Evolutionary conservation across 768 basidiomycete genomes (phyloP).

Genomic region (Boletus fagicola): DNA sequence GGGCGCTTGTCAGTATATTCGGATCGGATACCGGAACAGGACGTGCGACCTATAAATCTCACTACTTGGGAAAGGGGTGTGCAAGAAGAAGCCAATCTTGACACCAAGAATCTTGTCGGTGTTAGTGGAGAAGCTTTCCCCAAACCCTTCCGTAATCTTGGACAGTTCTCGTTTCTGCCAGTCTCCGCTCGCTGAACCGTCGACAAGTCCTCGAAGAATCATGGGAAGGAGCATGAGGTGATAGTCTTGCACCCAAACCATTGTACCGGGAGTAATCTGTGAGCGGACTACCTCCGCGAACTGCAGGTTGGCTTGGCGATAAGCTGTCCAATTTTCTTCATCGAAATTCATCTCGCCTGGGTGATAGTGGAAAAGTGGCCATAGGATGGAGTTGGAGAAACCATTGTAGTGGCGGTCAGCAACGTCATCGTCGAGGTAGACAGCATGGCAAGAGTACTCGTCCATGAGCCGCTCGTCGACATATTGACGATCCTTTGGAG

Average conservation of each 20-base stretch:
- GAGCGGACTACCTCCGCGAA: slow-evolving; percentile 88
- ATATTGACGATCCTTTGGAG: slow-evolving; percentile 81
- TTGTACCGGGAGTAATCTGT: slow-evolving; percentile 79
- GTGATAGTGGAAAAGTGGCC: slow-evolving; percentile 99
- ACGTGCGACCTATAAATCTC: slow-evolving; percentile 89
- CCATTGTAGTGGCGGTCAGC: slow-evolving; percentile 99
- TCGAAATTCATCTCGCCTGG: slow-evolving; percentile 99
- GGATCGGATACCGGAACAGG: slow-evolving; percentile 16
- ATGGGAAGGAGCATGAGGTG: slow-evolving; percentile 97
- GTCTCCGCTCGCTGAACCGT: slow-evolving; percentile 60
- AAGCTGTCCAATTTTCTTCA: slow-evolving; percentile 97
- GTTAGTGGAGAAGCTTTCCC: slow-evolving; percentile 40
- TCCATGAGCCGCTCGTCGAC: slow-evolving; percentile 92
- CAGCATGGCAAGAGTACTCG: slow-evolving; percentile 96
- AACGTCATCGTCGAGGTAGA: slow-evolving; percentile 96
- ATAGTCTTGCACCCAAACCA: slow-evolving; percentile 99
- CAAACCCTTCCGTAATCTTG: slow-evolving; percentile 71
- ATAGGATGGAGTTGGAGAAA: slow-evolving; percentile 99
- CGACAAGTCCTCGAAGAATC: slow-evolving; percentile 86
- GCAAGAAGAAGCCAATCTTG: slow-evolving; percentile 98
- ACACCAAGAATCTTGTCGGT: slow-evolving; percentile 55
- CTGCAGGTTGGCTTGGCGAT: slow-evolving; percentile 92
- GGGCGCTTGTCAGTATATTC: neutral
- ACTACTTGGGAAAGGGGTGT: slow-evolving; percentile 96
- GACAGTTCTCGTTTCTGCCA: slow-evolving; percentile 60